These are phyloP conservation scores for Cryptococcus sp. DNA, from an alignment of 1,284 basidiomycete genomes.

Conservation along the genomic window DNA sequence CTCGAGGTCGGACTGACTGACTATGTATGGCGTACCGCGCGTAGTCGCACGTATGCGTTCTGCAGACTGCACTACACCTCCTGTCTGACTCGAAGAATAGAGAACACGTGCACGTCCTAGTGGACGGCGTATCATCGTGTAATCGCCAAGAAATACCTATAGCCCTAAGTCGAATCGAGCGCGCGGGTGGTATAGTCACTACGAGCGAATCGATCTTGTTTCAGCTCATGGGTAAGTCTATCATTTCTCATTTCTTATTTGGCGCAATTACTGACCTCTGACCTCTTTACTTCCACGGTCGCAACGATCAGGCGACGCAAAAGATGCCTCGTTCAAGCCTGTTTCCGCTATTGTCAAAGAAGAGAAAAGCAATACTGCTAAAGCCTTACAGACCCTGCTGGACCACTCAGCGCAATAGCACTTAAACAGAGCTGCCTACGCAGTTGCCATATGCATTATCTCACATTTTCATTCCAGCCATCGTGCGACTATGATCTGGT, in stretches of 20 bases:
- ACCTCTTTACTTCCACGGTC: not conserved
- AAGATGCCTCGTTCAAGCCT: constrained; percentile 67
- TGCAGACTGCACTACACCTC: constrained; percentile 75
- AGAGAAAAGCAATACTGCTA: constrained; percentile 65
- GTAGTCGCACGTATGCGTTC: constrained; percentile 80
- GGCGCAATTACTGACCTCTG: not conserved
- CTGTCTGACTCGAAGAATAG: constrained; percentile 38
- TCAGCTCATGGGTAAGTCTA: constrained; percentile 58
- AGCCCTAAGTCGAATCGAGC: constrained; percentile 63
- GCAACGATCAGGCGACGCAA: constrained; percentile 61
- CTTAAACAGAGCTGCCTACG: too few relatives aligned
- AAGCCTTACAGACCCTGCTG: constrained; percentile 39
- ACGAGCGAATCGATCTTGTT: constrained; percentile 81
- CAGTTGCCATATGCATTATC: too few relatives aligned
- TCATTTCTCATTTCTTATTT: not conserved
- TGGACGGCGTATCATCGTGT: constrained; percentile 80
- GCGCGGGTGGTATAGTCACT: constrained; percentile 72
- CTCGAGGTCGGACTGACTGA: not conserved
- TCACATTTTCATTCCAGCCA: not conserved
- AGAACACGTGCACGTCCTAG: constrained; percentile 59
- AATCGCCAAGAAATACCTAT: constrained; percentile 60
- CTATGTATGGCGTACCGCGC: not conserved
- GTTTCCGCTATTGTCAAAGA: constrained; percentile 76
- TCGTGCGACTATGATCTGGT: too few relatives aligned
- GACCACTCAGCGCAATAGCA: not conserved